Base-by-base conservation (phyloP, 2,329 filamentous ascomycete genomes). In the Torrubiellomyces zombiae region DNA sequence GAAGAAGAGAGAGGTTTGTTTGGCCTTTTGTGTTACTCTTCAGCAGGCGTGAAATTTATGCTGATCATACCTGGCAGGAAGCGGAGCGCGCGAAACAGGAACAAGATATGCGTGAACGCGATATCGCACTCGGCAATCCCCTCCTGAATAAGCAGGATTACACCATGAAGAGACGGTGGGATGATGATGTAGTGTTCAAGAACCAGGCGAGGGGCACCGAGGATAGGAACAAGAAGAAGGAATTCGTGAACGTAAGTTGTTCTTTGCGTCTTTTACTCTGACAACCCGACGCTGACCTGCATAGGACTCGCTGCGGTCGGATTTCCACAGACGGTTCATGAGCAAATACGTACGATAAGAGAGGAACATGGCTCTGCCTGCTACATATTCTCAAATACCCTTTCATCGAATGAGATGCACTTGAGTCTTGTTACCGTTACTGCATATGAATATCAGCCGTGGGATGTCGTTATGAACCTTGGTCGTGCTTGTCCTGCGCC, bases 291-390 rank as follows among this genome's bases (percentile, higher is more conserved):
- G 18, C 24, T 29, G 11, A 28, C 14, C 2, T 7, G 10, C 28
- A 14, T 12, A 81, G 74, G 78, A 95, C 53, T 62, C 93, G 43
- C 57, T 95, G 34, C 74, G 86, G 33, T 94, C 83, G 16, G 89
- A 98, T 52, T 98, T 98, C 51, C 89, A 98, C 60, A 89, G 85
- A 55, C 75, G 83, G 34, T 98, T 98, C 51, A 98, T 98, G 89
- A 60, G 52, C 51, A 71, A 70, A 43, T 72, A 71, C 36, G 66
- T 72, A 33, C 54, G 65, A 48, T 71, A 53, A 24, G 16, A n/a
- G 17, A 11, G 16, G 14, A 14, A 20, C 9, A 14, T 11, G 12
- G 11, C 19, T 26, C 27, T 16, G 11, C 14, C 17, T 16, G 14
- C 34, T 39, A 42, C 37, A 44, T 38, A 44, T 38, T 38, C 38